Base-by-base conservation (phyloP, 768 basidiomycete species). In the Xerocomus spinulosus region DNA sequence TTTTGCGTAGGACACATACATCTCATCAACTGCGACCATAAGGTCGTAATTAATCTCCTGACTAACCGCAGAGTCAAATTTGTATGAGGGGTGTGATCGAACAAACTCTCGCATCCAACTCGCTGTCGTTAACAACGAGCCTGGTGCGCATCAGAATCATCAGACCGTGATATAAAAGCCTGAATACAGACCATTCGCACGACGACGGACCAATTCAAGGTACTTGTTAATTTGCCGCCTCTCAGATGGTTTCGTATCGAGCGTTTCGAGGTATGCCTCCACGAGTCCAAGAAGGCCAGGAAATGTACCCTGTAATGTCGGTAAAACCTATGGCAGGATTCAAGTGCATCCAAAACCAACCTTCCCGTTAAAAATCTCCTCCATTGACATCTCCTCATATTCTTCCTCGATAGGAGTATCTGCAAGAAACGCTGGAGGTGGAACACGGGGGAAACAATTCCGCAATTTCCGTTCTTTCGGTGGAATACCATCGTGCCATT, bases 341-440 rank as follows among this genome's bases (percentile, higher is more conserved):
- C 38, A 42, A 39, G 28, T 38, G 40, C 41, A 42, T 49, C 39
- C 17, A 29, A 51, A 26, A 53, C 71, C 42, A 50, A 85, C 87
- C 78, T 89, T 88, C n/a, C 96, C 96, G 57, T 87, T 91, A 68
- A 99, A 85, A 42, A 98, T 89, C 69, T 97, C 92, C 51, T 90
- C 73, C 66, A 97, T 78, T 0, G 87, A 80, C 85, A 95, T 93
- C 63, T 95, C 91, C 57, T 84, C 90, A 53, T 91, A 94, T 66
- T 97, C 93, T 7, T 90, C 82, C 30, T 85, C 80, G 6, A 92
- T 72, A 0, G 79, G 74, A 9, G 68, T 68, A 9, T 76, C 82
- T 33, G 75, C 66, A 36, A 77, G 74, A 2, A 75, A 78, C 3
- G 69, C 63, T n/a, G 83, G 83, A 15, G 49, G 61, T 35, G 58